Evolutionary conservation across 768 basidiomycete species (phyloP).

Genomic region (Tremella yokohamensis): DNA sequence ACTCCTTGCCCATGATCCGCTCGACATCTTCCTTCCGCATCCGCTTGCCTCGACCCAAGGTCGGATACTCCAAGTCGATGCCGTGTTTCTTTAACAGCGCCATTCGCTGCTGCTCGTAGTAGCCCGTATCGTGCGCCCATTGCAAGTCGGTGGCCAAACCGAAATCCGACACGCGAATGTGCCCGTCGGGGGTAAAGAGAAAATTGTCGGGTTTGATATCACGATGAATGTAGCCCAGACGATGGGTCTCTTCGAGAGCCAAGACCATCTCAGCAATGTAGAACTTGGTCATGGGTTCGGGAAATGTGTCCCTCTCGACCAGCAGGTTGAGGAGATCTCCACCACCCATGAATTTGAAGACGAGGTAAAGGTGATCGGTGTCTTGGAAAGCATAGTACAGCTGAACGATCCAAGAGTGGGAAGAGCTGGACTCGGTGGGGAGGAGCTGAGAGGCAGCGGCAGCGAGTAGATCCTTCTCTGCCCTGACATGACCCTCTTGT

Average conservation of each 20-base stretch:
- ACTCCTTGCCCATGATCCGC: conserved; percentile 67
- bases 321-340: conserved; percentile 93
- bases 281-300: conserved; percentile 60
- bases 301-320: conserved; percentile 64
- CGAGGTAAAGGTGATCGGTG: conserved; percentile 88
- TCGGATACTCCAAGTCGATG: conserved; percentile 84
- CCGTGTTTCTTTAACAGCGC: conserved; percentile 88
- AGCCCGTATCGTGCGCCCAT: conserved; percentile 95
- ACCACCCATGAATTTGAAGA: conserved; percentile 92
- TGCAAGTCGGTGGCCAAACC: conserved; percentile 84
- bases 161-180: conserved; percentile 92
- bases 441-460: conserved; percentile 61
- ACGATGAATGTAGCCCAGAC: conserved; percentile 92
- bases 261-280: conserved; percentile 98
- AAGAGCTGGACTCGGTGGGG: conserved; percentile 6
- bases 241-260: conserved; percentile 86
- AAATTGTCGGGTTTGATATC: conserved; percentile 99
- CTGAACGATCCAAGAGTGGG: conserved; percentile 91
- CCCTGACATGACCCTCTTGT: conserved; percentile 94
- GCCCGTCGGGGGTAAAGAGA: conserved; percentile 86
- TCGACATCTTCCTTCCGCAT: conserved; percentile 80
- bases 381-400: conserved; percentile 75
- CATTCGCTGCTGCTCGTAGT: conserved; percentile 89
- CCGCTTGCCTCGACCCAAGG: conserved; percentile 63
- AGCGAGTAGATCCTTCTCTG: conserved; percentile 89